Evolutionary conservation across 2,329 filamentous ascomycete genomes (phyloP).

Genomic region (Onygenales sp.): DNA sequence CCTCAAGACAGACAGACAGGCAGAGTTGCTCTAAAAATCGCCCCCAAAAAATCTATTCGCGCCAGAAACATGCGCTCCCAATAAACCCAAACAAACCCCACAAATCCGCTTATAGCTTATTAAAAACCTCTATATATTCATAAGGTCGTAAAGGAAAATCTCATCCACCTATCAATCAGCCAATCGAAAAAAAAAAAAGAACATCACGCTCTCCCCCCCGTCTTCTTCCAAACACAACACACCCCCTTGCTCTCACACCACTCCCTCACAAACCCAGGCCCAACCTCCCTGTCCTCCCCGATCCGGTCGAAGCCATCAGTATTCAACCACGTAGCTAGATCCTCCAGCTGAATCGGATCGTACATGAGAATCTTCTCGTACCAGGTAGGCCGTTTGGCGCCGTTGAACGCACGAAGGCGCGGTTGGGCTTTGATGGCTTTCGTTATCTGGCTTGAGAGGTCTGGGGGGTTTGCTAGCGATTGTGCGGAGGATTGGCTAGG

Average conservation of each 20-base stretch:
- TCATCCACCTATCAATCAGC: too few species aligned
- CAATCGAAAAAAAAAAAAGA: background rate
- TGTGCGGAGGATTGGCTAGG: background rate
- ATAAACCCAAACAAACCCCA: too few species aligned
- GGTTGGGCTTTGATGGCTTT: constrained; percentile 37
- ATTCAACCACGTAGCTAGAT: constrained; percentile 76
- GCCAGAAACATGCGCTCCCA: too few species aligned
- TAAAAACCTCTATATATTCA: background rate
- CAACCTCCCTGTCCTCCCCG: constrained; percentile 57
- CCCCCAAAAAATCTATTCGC: too few species aligned
- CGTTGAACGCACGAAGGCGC: constrained; percentile 22
- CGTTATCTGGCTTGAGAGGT: constrained; percentile 41
- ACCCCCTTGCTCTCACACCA: constrained; percentile 88
- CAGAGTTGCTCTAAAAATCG: too few species aligned
- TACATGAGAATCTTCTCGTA: constrained; percentile 91
- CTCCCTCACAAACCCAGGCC: constrained; percentile 59
- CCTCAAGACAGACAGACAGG: too few species aligned
- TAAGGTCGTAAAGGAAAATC: background rate
- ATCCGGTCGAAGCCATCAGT: constrained; percentile 53
- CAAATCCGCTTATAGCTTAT: too few species aligned
- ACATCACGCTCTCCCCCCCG: constrained; percentile 7
- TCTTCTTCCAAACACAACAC: constrained; percentile 65
- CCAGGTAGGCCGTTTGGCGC: constrained; percentile 53
- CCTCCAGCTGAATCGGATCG: constrained; percentile 81
- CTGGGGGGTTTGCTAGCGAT: constrained; percentile 18